Evolutionary conservation across 768 basidiomycete species (phyloP), one percentile per base, ranked within the genome.

Genomic region (Suillus variegatus): DNA sequence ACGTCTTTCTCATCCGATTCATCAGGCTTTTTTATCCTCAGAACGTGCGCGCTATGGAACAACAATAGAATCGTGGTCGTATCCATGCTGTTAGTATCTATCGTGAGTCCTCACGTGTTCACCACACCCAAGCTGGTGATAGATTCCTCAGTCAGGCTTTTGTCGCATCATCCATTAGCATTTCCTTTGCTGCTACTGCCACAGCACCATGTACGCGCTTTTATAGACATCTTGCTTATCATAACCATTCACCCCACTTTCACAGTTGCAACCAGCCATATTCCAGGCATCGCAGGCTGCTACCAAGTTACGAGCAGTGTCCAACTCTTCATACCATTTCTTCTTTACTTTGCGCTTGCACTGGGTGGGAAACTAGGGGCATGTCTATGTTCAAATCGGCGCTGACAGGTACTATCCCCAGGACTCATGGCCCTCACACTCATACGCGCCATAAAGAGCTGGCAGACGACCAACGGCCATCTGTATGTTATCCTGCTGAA

Each of bases 171-270:
- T 57, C 56, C 4, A 22, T 25, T 6, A 22, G 56, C 7, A 9
- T 57, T 40, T 13, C 22, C 38, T 57, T 57, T 2, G 12, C 22
- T 22, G 20, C 36, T 40, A 57, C 20, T 57, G 56, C 56, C 56
- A 57, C n/a, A 14, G 56, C 56, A 57, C 56, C 56, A 14, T 57
- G 56, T 57, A 57, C 36, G 55, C n/a, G 13, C 14, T 16, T 40
- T 25, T 12, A 7, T 38, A 38, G 1, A 10, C 36, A 1, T 6
- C 14, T 7, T 3, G 1, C 5, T 56, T 56, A 5, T 35, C 4
- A 13, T n/a, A 6, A 6, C 10, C 22, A 51, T 52, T 52, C 51
- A 52, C 16, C 14, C 1, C 25, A 52, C 38, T 57, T 40, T 57
- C 38, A 40, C 38, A 57, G 56, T 22, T 22, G n/a, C 1, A 7